A percentile compares a stretch with the other conserved stretches of the same genome.
Evolutionary conservation across 345 rosid species (phyloP).

Genomic region (Erucastrum elatum): DNA sequence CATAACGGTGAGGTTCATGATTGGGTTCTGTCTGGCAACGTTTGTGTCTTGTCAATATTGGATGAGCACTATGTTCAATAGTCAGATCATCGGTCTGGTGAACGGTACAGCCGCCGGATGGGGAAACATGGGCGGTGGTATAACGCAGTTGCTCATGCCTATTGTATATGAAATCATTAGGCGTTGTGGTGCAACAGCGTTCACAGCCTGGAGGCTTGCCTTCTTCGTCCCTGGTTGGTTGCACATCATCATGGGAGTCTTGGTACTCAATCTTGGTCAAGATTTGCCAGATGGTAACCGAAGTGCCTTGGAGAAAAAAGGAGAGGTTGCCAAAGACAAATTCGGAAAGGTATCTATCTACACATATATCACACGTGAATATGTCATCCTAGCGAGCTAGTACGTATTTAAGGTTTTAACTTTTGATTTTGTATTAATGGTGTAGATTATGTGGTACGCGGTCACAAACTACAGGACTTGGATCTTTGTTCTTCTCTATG

Average conservation of each 20-base stretch:
- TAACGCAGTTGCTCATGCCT: conserved; percentile 77
- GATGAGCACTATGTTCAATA: conserved; percentile 92
- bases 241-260: conserved; percentile 61
- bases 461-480: conserved; percentile 67
- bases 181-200: conserved; percentile 55
- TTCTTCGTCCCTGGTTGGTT: conserved; percentile 72
- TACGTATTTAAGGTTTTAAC: background rate
- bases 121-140: conserved; percentile 88
- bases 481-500: conserved; percentile 66
- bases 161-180: conserved; percentile 56
- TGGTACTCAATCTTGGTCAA: conserved; percentile 70
- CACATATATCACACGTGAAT: background rate
- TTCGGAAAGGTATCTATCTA: conserved; percentile 51
- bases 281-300: conserved; percentile 83
- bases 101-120: conserved; percentile 86
- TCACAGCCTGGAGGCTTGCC: conserved; percentile 79
- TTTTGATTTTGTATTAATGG: background rate
- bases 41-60: conserved; percentile 87
- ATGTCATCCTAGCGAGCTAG: too few species aligned
- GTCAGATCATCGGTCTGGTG: conserved; percentile 71
- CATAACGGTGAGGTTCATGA: conserved; percentile 71
- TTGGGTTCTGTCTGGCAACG: conserved; percentile 79
- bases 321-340: conserved; percentile 62
- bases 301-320: conserved; percentile 55
- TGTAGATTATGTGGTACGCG: conserved; percentile 56